Evolutionary conservation across 1,139 yeast species (phyloP).

Genomic region (Taphrina flavorubra): DNA sequence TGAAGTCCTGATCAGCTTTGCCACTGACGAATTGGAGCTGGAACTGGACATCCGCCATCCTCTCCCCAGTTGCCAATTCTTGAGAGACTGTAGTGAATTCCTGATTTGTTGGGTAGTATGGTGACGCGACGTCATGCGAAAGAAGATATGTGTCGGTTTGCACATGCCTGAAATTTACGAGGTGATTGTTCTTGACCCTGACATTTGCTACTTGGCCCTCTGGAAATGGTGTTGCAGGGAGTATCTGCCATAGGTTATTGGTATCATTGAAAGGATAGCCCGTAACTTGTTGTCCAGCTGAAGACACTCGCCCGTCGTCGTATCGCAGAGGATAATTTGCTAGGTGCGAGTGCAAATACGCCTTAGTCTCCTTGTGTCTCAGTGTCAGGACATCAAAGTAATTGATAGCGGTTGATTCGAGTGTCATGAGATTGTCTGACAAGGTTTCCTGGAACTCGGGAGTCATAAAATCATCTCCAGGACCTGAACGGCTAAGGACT

Average conservation of each 20-base stretch:
- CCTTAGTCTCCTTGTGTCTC: conserved; percentile 75
- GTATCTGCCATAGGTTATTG: conserved; percentile 84
- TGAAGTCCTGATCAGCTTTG: conserved; percentile 62
- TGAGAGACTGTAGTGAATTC: conserved; percentile 77
- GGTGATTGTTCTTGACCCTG: conserved; percentile 65
- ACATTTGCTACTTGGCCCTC: conserved; percentile 55
- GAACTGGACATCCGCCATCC: conserved; percentile 78
- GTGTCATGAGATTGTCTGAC: conserved; percentile 78
- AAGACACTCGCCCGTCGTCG: conserved; percentile 94
- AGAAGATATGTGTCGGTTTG: conserved; percentile 77
- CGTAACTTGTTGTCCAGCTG: conserved; percentile 94
- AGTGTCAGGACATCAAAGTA: conserved; percentile 78
- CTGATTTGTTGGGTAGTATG: conserved; percentile 84
- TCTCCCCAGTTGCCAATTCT: conserved; percentile 63
- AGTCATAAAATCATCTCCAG: conserved; percentile 94
- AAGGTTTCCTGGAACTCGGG: conserved; percentile 91
- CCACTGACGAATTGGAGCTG: conserved; percentile 65
- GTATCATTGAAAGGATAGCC: conserved; percentile 65
- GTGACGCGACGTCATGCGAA: conserved; percentile 98
- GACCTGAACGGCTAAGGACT: conserved; percentile 81
- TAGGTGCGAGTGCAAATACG: conserved; percentile 79
- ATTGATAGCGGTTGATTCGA: conserved; percentile 71
- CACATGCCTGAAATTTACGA: conserved; percentile 79
- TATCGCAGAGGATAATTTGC: conserved; percentile 83
- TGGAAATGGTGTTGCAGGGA: conserved; percentile 64